Base-by-base conservation (phyloP, 2,329 filamentous ascomycete genomes). In the Bertia moriformis region DNA sequence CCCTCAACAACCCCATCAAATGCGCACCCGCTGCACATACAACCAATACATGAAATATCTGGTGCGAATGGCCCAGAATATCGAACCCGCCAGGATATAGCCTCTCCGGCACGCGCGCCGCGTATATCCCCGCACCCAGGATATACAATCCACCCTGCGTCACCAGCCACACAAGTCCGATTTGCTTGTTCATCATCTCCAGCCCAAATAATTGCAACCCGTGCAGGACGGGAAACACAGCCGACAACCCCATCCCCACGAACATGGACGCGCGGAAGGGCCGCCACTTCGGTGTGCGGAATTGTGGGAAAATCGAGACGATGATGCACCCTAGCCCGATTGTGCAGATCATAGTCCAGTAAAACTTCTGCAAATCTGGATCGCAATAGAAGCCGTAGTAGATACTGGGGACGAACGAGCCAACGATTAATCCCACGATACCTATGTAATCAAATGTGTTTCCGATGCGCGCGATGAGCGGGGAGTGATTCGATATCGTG, bases 381-480 rank as follows among this genome's bases (percentile, higher is more conserved):
- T 73, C 61, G 42, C 66, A 70, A 46, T 63, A 68, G 54, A 78
- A 78, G 2, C 66, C 73, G 48, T 77, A 78, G 53, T 72, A 75
- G 29, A 83, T 58, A 36, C 72, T 74, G 2, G 78, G 76, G 4
- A 83, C 61, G 48, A 81, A 81, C 46, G 66, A 73, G 3, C 78
- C 79, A 54, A 74, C 71, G 38, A 82, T 83, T 44, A 83, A 57
- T 18, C 71, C 62, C 14, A 83, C 72, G 44, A 83, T 83, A 2
- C 79, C 79, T 14, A 81, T 63, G 49, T 83, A 81, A 51, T 84
- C 79, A 37, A 83, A 57, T 39, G 77, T 66, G 49, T 83, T 81
- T 24, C 76, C 78, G 45, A 77, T 66, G 30, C 66, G 64, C 13
- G 71, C 69, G 4, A 81, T 71, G 3, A 57, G 51, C 3, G 67